Evolutionary conservation across 805 yeast species (phyloP).

Genomic region (Lipomyces oligophaga): DNA sequence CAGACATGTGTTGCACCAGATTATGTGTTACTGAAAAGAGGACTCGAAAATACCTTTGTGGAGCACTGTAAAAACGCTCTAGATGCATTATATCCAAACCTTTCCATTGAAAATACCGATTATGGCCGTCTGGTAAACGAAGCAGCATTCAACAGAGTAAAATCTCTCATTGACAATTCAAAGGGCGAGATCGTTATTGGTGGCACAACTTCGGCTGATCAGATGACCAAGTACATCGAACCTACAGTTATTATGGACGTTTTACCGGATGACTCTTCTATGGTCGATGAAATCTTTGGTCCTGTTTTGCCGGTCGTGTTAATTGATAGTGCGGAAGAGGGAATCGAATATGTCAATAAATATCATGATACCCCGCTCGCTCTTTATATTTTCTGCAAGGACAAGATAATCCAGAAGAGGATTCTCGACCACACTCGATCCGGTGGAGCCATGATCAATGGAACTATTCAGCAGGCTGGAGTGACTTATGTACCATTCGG

Average conservation of each 20-base stretch:
- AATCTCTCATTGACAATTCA: conserved; percentile 40
- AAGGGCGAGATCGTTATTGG: conserved; percentile 35
- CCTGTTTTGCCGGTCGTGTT: conserved; percentile 75
- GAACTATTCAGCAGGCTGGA: conserved; percentile 66
- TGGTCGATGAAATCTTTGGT: conserved; percentile 78
- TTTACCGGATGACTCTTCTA: conserved; percentile 60
- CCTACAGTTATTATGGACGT: conserved; percentile 74
- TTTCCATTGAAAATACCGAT: conserved; percentile 39
- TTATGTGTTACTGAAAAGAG: conserved; percentile 44
- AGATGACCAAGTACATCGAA: conserved; percentile 49
- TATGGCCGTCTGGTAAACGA: conserved; percentile 61
- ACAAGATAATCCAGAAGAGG: conserved; percentile 45
- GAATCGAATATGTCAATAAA: conserved; percentile 38
- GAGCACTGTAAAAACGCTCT: conserved; percentile 42
- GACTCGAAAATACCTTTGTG: conserved; percentile 52
- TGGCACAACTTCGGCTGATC: conserved; percentile 31
- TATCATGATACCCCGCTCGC: conserved; percentile 78
- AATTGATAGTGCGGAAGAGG: conserved; percentile 46
- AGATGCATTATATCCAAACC: conserved; percentile 45
- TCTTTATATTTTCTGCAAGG: conserved; percentile 59
- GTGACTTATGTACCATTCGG: conserved; percentile 77
- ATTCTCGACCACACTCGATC: conserved; percentile 58
- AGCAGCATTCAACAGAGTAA: conserved; percentile 50
- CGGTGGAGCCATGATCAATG: conserved; percentile 70
- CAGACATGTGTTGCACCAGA: conserved; percentile 92